Conservation (phyloP, 1,284 basidiomycete genomes). For the Clitocybe nebularis region DNA sequence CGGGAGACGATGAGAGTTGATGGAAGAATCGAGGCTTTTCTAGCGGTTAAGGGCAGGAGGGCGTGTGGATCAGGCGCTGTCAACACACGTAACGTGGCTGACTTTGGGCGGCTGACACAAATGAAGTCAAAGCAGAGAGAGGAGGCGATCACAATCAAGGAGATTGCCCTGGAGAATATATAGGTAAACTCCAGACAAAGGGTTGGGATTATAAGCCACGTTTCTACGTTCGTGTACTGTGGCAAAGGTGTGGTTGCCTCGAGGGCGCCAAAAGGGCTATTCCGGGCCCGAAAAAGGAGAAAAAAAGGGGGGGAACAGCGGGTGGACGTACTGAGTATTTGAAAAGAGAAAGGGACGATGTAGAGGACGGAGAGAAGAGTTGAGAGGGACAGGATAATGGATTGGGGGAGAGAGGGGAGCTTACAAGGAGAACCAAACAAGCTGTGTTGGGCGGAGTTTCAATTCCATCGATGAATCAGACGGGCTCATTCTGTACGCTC, state of each 20-base stretch:
- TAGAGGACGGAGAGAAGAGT: conserved; percentile 14
- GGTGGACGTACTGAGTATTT: conserved; percentile 17
- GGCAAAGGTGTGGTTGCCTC: conserved; percentile 17
- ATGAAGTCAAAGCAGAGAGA: conserved; percentile 3
- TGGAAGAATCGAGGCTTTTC: conserved; percentile 22
- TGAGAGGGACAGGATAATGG: conserved; percentile 22
- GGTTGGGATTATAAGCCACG: conserved; percentile 20
- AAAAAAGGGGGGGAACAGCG: conserved; percentile 1
- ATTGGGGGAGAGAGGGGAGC: conserved; percentile 24
- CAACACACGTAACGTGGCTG: conserved; percentile 28
- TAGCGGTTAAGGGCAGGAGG: conserved; percentile 28
- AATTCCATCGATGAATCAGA: conserved; percentile 27
- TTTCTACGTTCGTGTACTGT: conserved; percentile 20
- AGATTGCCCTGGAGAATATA: conserved; percentile 1
- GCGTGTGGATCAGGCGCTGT: conserved; percentile 37
- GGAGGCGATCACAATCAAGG: conserved; percentile 8
- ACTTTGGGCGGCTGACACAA: conserved; percentile 22
- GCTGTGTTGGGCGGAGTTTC: conserved; percentile 34
- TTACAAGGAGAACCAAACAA: conserved; percentile 22
- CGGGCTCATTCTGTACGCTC: background rate
- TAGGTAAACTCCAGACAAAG: conserved; percentile 4
- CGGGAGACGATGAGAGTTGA: conserved; percentile 17
- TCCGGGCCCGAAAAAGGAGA: conserved; percentile 5
- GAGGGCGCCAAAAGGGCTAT: conserved; percentile 10
- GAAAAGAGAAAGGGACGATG: conserved; percentile 15